Evolutionary conservation across 441 rosid species (phyloP).

Genomic region (Adansonia grandidieri): DNA sequence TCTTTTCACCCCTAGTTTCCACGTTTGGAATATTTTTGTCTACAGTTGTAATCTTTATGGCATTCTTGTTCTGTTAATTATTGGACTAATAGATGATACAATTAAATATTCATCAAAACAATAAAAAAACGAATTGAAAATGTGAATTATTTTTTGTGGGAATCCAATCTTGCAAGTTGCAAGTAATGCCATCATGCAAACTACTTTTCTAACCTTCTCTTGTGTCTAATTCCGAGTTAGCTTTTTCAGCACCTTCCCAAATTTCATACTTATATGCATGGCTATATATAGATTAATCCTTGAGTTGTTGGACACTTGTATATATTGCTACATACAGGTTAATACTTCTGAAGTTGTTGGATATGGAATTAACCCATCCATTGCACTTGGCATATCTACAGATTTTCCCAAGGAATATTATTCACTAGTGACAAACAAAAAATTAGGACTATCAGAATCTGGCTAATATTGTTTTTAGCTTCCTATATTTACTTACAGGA

Average conservation of each 20-base stretch:
- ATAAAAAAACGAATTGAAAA: not conserved
- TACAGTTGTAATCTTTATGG: not conserved
- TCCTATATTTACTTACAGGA: not conserved
- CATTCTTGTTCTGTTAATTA: not conserved
- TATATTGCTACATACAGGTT: not conserved
- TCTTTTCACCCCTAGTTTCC: not conserved
- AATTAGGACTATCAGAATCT: not conserved
- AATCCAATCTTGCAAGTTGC: conserved; percentile 12
- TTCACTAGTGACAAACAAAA: not conserved
- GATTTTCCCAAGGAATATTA: not conserved
- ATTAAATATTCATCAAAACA: not conserved
- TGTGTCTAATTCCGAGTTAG: not conserved
- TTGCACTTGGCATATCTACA: not conserved
- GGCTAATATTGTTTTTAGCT: not conserved
- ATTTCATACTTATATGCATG: not conserved
- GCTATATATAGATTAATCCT: not conserved
- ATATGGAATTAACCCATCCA: not conserved
- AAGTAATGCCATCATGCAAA: not conserved
- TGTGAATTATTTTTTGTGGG: not conserved
- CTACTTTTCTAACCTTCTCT: not conserved
- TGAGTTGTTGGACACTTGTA: not conserved
- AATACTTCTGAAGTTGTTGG: not conserved
- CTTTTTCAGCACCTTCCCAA: not conserved
- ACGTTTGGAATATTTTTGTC: not conserved
- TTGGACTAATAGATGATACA: not conserved